Evolutionary conservation across 2,329 filamentous ascomycete genomes (phyloP).

Genomic region (Metarhizium sp.): DNA sequence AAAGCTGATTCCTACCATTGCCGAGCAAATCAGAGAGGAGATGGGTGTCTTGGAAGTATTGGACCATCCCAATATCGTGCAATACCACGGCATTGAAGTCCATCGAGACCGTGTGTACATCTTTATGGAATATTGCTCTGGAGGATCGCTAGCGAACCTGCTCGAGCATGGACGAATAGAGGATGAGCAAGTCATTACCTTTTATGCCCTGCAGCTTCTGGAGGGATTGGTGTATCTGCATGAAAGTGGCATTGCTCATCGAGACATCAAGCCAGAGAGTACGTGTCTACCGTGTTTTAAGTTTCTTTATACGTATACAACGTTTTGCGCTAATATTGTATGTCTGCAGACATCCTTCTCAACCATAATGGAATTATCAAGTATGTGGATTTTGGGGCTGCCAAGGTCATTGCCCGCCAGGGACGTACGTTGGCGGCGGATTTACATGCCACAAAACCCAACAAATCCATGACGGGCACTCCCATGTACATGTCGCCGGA

Average conservation of each 20-base stretch:
- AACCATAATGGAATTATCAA: slow-evolving; percentile 98
- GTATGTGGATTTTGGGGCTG: slow-evolving; percentile 96
- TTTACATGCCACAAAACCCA: slow-evolving; percentile 51
- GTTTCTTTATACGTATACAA: background rate
- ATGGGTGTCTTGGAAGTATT: slow-evolving; percentile 94
- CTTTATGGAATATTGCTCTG: slow-evolving; percentile 99
- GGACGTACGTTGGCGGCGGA: slow-evolving; percentile 70
- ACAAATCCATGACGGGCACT: slow-evolving; percentile 92
- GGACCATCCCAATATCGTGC: slow-evolving; percentile 95
- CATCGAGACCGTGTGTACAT: slow-evolving; percentile 99
- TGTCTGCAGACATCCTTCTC: slow-evolving; percentile 67
- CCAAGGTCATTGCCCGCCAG: slow-evolving; percentile 91
- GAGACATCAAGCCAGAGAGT: slow-evolving; percentile 97
- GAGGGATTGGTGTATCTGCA: slow-evolving; percentile 93
- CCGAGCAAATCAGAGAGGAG: slow-evolving; percentile 88
- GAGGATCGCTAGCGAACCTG: slow-evolving; percentile 80
- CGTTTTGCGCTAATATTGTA: slow-evolving; percentile 8
- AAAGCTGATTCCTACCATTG: slow-evolving; percentile 88
- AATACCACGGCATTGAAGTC: slow-evolving; percentile 96
- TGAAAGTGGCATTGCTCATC: slow-evolving; percentile 83
- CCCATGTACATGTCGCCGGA: slow-evolving; percentile 99
- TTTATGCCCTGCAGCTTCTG: slow-evolving; percentile 87
- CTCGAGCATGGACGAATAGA: slow-evolving; percentile 95
- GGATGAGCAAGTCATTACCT: slow-evolving; percentile 95
- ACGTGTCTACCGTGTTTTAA: slow-evolving; percentile 29